Conservation (phyloP, 192 early-diverging fungal species). For the Coemansia sp. region DNA sequence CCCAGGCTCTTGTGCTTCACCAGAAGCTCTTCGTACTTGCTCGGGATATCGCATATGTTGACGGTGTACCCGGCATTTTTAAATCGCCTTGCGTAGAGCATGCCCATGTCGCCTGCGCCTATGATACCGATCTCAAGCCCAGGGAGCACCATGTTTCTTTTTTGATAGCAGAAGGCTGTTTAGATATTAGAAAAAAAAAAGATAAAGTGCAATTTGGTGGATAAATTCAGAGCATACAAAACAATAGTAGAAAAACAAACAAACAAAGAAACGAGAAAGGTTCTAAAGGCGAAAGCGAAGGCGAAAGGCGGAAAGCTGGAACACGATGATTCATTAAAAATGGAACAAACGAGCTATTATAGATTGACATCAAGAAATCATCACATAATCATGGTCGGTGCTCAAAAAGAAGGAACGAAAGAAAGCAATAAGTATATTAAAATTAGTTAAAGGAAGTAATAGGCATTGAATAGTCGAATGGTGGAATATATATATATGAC, state of each 20-base stretch:
- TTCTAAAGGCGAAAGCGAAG: too few species aligned
- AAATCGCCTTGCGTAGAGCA: constrained; percentile 78
- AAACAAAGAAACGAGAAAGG: too few species aligned
- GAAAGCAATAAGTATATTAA: too few species aligned
- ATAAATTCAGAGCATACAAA: not conserved
- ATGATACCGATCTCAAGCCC: constrained; percentile 82
- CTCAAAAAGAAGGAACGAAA: too few species aligned
- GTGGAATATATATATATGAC: not conserved
- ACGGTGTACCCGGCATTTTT: constrained; percentile 73
- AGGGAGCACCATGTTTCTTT: constrained; percentile 18
- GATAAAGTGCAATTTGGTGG: not conserved
- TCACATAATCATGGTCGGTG: too few species aligned
- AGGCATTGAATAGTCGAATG: too few species aligned
- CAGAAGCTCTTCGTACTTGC: constrained; percentile 66
- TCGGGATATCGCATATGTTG: constrained; percentile 86
- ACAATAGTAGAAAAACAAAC: too few species aligned
- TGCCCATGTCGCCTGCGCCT: constrained; percentile 95
- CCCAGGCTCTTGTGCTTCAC: constrained; percentile 58
- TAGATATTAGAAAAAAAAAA: not conserved
- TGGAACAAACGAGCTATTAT: too few species aligned
- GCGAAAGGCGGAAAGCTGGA: too few species aligned
- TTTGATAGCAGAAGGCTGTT: not conserved
- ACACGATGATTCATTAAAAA: too few species aligned
- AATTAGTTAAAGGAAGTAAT: not conserved
- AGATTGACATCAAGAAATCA: too few species aligned